Base-by-base conservation (phyloP, 768 basidiomycete genomes). In the Rubroboletus satanas region DNA sequence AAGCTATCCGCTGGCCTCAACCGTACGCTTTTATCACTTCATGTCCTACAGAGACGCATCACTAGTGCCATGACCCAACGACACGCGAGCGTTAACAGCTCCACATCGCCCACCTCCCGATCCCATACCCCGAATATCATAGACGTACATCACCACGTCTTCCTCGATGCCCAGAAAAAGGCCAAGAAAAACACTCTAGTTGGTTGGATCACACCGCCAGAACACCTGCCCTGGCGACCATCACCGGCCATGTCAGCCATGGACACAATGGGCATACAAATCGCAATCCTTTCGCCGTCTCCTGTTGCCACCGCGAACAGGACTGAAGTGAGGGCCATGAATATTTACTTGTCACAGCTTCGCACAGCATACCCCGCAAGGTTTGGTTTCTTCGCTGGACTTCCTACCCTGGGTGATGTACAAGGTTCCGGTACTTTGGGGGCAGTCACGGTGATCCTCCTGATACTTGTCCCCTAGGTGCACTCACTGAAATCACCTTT, bases 61-160 rank as follows among this genome's bases (percentile, higher is more conserved):
- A 7, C 44, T 28, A 6, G 6, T 18, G 12, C 47, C 43, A 68
- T 66, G 66, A n/a, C 47, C 51, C 63, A 53, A 28, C 50, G 3
- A 33, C 52, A 51, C 36, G 18, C 57, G 18, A 53, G 21, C 29
- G 12, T 33, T 10, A 51, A 36, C 38, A 23, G 35, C 37, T 12
- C 44, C n/a, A 8, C 45, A 36, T 10, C n/a, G 38, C 8, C 55
- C 41, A 32, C 56, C 31, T 45, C 51, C 44, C 39, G 17, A 26
- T 44, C 11, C 21, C 31, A 48, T 42, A 7, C 15, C 54, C 47
- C 53, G 17, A 64, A 55, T 39, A 63, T 62, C 37, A 58, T 91
- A 61, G 88, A 91, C 66, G 71, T 89, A n/a, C 88, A 91, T 63
- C 88, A 90, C 69, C 88, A 90, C 63, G 82, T 82, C 64, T 88